Percentiles rank a stretch among this genome's conserved stretches.
phyloP scores from a whole-genome alignment of 148 eudicot species.

The Rhododendron ovatum region DNA sequence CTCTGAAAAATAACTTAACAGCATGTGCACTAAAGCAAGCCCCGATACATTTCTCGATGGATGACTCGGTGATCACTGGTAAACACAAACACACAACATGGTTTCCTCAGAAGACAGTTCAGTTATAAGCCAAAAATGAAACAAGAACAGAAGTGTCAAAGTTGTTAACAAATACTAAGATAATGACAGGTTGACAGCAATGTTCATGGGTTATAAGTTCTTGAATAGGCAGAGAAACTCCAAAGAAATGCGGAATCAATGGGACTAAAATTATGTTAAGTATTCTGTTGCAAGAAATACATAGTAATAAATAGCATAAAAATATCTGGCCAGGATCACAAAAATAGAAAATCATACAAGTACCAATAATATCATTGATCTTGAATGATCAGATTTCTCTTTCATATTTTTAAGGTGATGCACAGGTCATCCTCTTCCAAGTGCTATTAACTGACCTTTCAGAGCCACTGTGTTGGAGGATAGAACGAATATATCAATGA shows the following conservation, averaged over 20 bases:
- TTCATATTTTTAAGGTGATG: background rate
- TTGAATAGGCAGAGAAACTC: background rate
- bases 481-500: slow-evolving; percentile 63
- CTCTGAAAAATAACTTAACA: slow-evolving; percentile 41
- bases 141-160: background rate
- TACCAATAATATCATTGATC: background rate
- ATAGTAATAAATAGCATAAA: background rate
- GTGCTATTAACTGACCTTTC: slow-evolving; percentile 25
- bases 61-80: slow-evolving; percentile 52
- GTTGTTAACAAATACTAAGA: background rate
- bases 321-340: background rate
- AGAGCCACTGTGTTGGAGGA: slow-evolving; percentile 82
- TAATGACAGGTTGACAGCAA: background rate
- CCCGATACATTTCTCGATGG: slow-evolving; percentile 45
- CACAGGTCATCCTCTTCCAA: background rate
- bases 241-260: background rate
- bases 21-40: slow-evolving; percentile 63
- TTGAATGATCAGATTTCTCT: background rate
- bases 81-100: background rate
- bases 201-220: background rate
- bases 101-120: background rate
- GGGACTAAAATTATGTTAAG: background rate
- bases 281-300: background rate
- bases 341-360: background rate
- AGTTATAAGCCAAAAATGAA: background rate